Conservation (phyloP, 2,329 filamentous ascomycete genomes). For the Fusarium decemcellulare region DNA sequence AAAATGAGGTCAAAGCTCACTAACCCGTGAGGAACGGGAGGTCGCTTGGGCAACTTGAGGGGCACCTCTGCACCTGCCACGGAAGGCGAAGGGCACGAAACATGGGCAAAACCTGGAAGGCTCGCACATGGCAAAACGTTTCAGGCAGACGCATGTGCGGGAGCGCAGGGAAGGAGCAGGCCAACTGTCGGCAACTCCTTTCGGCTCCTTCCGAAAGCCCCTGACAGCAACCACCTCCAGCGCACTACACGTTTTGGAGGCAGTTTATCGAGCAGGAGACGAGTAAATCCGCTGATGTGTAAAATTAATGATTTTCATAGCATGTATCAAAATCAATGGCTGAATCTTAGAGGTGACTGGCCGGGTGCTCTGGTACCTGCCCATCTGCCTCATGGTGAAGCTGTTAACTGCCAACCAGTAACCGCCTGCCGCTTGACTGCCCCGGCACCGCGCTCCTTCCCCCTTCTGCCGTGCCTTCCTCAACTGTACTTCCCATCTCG, state of each 20-base stretch:
- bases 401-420: background rate
- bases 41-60: background rate
- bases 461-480: conserved; percentile 25
- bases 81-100: background rate
- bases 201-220: background rate
- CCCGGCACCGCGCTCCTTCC: conserved; percentile 26
- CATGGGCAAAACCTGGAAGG: background rate
- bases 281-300: too few species aligned
- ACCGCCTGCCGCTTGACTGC: conserved; percentile 1
- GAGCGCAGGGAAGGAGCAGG: conserved; percentile 14
- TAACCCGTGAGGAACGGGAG: background rate
- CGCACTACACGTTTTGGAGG: background rate
- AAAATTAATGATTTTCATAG: too few species aligned
- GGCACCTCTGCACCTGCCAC: background rate
- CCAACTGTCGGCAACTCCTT: background rate
- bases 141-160: background rate
- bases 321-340: background rate
- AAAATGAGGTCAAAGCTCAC: background rate
- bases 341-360: background rate
- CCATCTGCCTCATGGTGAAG: background rate
- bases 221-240: background rate
- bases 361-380: background rate
- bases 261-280: background rate
- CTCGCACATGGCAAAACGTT: background rate
- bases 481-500: background rate